Base-by-base conservation (phyloP, 2,329 filamentous ascomycete species). In the Hypoxylon sp. region DNA sequence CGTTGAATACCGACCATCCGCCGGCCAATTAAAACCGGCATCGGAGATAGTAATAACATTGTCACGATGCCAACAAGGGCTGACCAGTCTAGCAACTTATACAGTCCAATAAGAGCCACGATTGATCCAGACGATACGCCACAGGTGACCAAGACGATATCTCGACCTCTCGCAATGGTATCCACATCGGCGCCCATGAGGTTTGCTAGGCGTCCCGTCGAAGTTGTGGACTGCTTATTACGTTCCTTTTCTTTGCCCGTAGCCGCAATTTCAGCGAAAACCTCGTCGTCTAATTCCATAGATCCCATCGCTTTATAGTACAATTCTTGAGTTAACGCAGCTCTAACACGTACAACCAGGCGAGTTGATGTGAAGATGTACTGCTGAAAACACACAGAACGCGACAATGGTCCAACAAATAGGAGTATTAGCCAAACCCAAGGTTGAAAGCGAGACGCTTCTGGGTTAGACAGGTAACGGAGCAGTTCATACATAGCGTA, bases 111-210 rank as follows among this genome's bases (percentile, higher is more conserved):
- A 31, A 87, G 79, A 3, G 85, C 82, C 39, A 87, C 76, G 13
- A 81, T 71, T 5, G 84, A 85, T 14, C 85, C 84, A 1, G 82
- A 76, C 2, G 86, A 82, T 3, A 84, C 78, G 13, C 85, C 84
- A 33, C 83, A 78, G 1, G 76, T 61, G 11, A 84, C 79, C 52
- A 85, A 79, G 46, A 88, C 78, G 9, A 87, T 77, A 69, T 89
- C 87, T 39, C 86, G 81, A 8, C 85, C 82, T 26, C 78, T 81
- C 63, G 81, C 85, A 33, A 89, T 81, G 29, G 86, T 84, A 60
- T 89, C 86, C 9, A 89, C 81, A 70, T 89, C 87, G 29, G 85
- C 85, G 8, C 86, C 84, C 85, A 89, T 88, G 59, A 89, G 80
- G 62, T 87, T 89, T 13, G 85, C 84, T 50, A 88, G 75, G 14